A percentile compares a stretch with the other conserved stretches of the same genome.
Evolutionary conservation across 352 stramenopile genomes (phyloP).

Genomic region (Phytophthora vignae): DNA sequence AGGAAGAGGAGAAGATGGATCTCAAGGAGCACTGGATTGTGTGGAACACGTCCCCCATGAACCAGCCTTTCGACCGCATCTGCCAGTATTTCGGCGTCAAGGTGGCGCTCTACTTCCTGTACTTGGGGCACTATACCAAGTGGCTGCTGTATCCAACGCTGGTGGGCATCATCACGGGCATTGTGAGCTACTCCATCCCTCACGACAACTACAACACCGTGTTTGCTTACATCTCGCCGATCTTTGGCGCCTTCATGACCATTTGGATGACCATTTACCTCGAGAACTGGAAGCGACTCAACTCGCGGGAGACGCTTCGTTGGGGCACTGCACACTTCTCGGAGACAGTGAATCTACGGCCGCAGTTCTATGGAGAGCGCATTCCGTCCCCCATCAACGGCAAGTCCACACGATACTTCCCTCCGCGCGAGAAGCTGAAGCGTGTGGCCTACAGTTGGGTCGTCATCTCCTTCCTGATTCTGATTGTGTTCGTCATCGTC

Average conservation of each 20-base stretch:
- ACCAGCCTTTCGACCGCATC: conserved; percentile 82
- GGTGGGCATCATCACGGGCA: conserved; percentile 90
- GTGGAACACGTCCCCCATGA: conserved; percentile 76
- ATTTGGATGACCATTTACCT: conserved; percentile 92
- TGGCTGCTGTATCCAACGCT: conserved; percentile 95
- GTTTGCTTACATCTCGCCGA: conserved; percentile 79
- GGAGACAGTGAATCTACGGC: conserved; percentile 70
- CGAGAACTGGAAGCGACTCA: conserved; percentile 91
- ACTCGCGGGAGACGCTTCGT: conserved; percentile 76
- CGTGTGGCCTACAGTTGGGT: conserved; percentile 81
- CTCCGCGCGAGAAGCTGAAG: conserved; percentile 70
- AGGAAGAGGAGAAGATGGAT: conserved; percentile 67
- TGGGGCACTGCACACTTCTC: conserved; percentile 88
- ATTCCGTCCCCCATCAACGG: conserved; percentile 84
- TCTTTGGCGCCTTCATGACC: conserved; percentile 89
- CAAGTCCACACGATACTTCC: conserved; percentile 72
- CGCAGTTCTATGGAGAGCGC: conserved; percentile 78
- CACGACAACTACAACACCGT: conserved; percentile 59
- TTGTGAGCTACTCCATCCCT: conserved; percentile 69
- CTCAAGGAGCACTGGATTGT: conserved; percentile 77
- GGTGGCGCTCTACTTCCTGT: conserved; percentile 98
- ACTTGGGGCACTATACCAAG: conserved; percentile 96
- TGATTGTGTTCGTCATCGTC: conserved; percentile 80
- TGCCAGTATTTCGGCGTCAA: conserved; percentile 91
- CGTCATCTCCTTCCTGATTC: conserved; percentile 79